Conservation (phyloP, 1,284 basidiomycete species). For the Anthracocystis panici-leucophaei region DNA sequence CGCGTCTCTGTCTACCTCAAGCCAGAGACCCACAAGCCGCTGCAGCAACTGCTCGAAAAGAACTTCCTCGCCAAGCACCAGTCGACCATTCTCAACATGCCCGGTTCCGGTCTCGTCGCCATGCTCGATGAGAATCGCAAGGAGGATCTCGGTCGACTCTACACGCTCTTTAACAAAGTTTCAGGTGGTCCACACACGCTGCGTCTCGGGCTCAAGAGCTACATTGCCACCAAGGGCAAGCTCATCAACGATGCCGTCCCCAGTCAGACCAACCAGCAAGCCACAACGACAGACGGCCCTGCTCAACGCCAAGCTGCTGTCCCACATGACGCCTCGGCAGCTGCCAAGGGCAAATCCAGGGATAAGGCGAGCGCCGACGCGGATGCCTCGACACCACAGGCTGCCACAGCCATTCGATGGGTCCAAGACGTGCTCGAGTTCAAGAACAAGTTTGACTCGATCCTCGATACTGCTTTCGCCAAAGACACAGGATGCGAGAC, state of each 20-base stretch:
- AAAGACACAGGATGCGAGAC: conserved; percentile 82
- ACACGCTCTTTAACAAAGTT: conserved; percentile 81
- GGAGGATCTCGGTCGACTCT: conserved; percentile 83
- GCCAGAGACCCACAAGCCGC: conserved; percentile 77
- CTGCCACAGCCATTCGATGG: conserved; percentile 83
- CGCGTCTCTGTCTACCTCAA: conserved; percentile 91
- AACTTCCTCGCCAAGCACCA: conserved; percentile 84
- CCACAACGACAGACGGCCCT: conserved; percentile 23
- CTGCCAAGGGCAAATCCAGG: conserved; percentile 31
- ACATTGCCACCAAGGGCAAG: conserved; percentile 81
- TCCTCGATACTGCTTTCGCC: conserved; percentile 80
- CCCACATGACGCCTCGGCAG: conserved; percentile 3
- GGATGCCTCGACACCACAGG: conserved; percentile 50
- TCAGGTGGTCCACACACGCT: conserved; percentile 75
- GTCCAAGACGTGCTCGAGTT: conserved; percentile 90
- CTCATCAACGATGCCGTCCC: conserved; percentile 78
- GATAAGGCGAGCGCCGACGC: conserved; percentile 14
- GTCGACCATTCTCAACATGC: conserved; percentile 80
- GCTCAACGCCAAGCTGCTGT: conserved; percentile 7
- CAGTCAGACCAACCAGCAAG: conserved; percentile 20
- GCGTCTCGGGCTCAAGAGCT: conserved; percentile 79
- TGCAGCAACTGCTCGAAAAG: conserved; percentile 82
- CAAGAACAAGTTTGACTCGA: conserved; percentile 87
- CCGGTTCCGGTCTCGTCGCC: conserved; percentile 84
- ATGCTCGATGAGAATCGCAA: conserved; percentile 88